phyloP scores from a whole-genome alignment of 495 filamentous ascomycete species.

The Daldinia bambusicola region DNA sequence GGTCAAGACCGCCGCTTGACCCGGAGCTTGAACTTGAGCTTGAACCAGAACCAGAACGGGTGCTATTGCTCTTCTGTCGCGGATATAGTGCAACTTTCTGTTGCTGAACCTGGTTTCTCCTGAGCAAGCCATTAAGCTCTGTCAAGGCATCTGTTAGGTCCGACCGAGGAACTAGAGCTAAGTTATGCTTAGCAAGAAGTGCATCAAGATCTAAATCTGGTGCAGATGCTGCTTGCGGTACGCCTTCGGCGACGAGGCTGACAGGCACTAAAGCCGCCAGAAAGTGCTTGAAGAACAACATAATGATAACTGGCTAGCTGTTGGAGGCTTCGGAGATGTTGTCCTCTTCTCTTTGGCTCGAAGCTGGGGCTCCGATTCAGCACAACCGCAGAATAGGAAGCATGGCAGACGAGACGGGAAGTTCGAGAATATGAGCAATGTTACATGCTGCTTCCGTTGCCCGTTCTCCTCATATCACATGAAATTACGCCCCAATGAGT shows the following conservation, averaged over 20 bases:
- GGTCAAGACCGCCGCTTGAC: conserved; percentile 28
- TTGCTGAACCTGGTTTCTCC: conserved; percentile 45
- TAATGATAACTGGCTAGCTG: conserved; percentile 23
- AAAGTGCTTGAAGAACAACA: conserved; percentile 47
- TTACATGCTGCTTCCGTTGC: conserved; percentile 19
- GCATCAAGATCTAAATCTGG: conserved; percentile 46
- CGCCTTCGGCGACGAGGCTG: conserved; percentile 39
- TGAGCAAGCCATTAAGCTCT: conserved; percentile 50
- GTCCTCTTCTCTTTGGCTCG: conserved; percentile 35
- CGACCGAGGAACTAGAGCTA: conserved; percentile 51
- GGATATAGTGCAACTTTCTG: conserved; percentile 43
- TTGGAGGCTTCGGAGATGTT: conserved; percentile 23
- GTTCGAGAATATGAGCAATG: conserved; percentile 38
- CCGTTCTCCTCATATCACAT: conserved; percentile 31
- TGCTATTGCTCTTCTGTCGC: conserved; percentile 39
- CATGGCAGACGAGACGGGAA: conserved; percentile 24
- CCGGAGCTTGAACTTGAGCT: conserved; percentile 16
- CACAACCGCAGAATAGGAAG: conserved; percentile 31
- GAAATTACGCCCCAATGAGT: conserved; percentile 13
- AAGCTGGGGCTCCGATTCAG: conserved; percentile 43
- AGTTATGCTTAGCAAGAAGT: conserved; percentile 48
- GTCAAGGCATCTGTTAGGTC: conserved; percentile 52
- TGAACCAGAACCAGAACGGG: conserved; percentile 25
- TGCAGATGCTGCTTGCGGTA: conserved; percentile 34
- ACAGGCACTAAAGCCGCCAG: conserved; percentile 44